Base-by-base conservation (phyloP, 345 rosid species). In the Euphorbia peplus region DNA sequence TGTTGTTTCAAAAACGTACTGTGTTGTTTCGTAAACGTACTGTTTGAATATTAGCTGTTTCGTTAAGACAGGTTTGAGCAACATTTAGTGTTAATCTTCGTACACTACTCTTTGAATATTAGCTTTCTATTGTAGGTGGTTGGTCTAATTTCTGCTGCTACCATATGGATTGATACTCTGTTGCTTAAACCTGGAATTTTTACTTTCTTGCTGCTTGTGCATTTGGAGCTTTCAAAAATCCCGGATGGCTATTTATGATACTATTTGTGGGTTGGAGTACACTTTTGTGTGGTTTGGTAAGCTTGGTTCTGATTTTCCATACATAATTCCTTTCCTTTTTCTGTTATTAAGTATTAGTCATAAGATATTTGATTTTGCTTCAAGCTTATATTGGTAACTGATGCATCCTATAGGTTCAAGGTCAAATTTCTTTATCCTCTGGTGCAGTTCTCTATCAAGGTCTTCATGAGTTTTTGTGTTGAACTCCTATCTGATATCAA, bases 391-490 rank as follows among this genome's bases (percentile, higher is more conserved):
- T 68, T 29, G 28, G 37, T 18, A 10, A n/a, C 39, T 63, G 18
- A n/a, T 52, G 55, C 8, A 15, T 22, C 66, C 2, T 76, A 50
- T 73, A 88, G 93, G 90, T 88, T 69, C 84, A 71, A 55, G 93
- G 93, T 57, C 87, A 88, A 67, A 81, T 88, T 65, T 80, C 37
- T 48, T 59, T 88, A 52, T 84, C 85, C 8, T 55, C 78, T 56
- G 77, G 83, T 61, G 87, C 85, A 64, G n/a, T n/a, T n/a, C n/a
- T n/a, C n/a, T n/a, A n/a, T n/a, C n/a, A n/a, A n/a, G n/a, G n/a
- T n/a, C n/a, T 30, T 58, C 9, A 22, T 56, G 44, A 65, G 57
- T 11, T 29, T 25, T 19, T 25, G 51, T 24, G 24, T 18, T 50
- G 1, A 26, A 53, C 35, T 29, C 28, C 16, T 50, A 22, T 53